Base-by-base conservation (phyloP, 208 protist genomes). In the Crithidia brevicula region DNA sequence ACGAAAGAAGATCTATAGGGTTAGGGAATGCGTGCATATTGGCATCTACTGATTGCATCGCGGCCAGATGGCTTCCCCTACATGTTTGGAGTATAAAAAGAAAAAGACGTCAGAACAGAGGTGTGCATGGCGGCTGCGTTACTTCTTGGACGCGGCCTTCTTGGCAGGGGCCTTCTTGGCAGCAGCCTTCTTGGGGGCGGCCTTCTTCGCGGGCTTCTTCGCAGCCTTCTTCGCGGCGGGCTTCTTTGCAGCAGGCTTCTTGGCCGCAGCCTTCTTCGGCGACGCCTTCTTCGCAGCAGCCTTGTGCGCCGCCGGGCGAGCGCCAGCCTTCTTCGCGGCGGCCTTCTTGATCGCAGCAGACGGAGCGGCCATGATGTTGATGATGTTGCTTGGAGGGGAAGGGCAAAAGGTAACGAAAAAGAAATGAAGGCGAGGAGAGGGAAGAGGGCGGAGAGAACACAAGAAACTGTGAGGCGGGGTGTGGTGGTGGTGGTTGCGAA, bases 111-210 rank as follows among this genome's bases (percentile, higher is more conserved):
- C n/a, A n/a, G n/a, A n/a, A 40, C 10, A 13, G 36, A 40, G 36
- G 10, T 16, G 36, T 13, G 36, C 36, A 1, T 1, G 36, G 36
- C 36, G 8, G 1, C 15, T 40, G 0, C 18, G 31, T 23, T 23
- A 38, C 65, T 71, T 77, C 71, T 71, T 80, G 43, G 64, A 43
- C 1, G 72, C 52, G 36, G 52, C 53, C 81, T 72, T 82, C 65
- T 63, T 69, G 4, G 36, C 36, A 40, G 36, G 10, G 15, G 36
- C 10, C 36, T 40, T 40, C 36, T 40, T 40, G 10, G 49, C 56
- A 3, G 75, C 60, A 4, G 66, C 63, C 63, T 86, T 80, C 51
- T 71, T 69, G 2, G 22, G 0, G 9, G 56, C 43, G n/a, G 38
- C 45, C 45, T 56, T 72, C 51, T 49, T 25, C 22, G 27, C 54